Evolutionary conservation across 2,329 filamentous ascomycete genomes (phyloP), one percentile per base, ranked within the genome.

Genomic region (Nigrograna mackinnonii): DNA sequence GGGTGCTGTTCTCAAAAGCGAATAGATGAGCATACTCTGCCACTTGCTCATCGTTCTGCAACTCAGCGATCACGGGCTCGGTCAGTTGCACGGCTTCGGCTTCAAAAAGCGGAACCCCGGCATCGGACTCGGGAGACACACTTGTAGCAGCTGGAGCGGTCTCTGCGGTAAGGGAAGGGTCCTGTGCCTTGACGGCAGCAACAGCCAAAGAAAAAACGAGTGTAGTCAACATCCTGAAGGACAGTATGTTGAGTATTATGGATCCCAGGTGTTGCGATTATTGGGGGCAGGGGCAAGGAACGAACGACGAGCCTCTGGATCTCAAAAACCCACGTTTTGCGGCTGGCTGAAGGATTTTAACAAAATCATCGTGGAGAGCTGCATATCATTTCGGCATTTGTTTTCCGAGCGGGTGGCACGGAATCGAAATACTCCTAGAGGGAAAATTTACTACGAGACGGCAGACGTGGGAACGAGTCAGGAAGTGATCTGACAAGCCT

Each of bases 1-100:
- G 12, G 4, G 37, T 17, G 21, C 28, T 24, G 16, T 40, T 34
- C 11, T 35, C 33, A 17, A 46, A 77, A 66, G 17, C 74, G 73
- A 21, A 46, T 9, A 39, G 36, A n/a, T 43, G 17, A 4, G 40
- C 40, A 22, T 35, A 35, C 7, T 39, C n/a, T 9, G 36, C 35
- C 11, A 37, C 37, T 12, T 14, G 3, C 3, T 24, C 5, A 13
- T 22, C 14, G 18, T 18, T 32, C 9, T 13, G 14, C 12, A 46
- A 9, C 12, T 24, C 20, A 6, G 32, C 12, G 19, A 46, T 17
- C 12, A 43, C 21, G 6, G 26, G 21, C n/a, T 38, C 39, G 3
- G 44, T 43, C 3, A 46, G 20, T 37, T 46, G 44, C 16, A 30
- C 18, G 13, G 30, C 35, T 36, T 46, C 44, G n/a, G 30, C 35